A percentile compares a stretch with the other conserved stretches of the same genome.
Evolutionary conservation across 768 basidiomycete species (phyloP).

Genomic region (Hygrocybe coccinea): DNA sequence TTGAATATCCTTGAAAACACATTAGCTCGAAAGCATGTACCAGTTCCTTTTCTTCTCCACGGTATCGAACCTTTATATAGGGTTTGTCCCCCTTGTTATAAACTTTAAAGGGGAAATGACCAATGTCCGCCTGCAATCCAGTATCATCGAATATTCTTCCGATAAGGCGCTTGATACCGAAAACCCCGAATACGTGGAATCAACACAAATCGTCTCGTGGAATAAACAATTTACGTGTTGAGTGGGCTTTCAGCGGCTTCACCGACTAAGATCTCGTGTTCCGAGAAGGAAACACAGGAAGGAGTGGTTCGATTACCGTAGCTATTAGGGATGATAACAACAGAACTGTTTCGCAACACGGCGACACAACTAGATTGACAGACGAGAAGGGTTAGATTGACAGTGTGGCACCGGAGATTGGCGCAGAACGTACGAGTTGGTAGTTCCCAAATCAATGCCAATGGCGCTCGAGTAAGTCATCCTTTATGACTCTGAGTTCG

Average conservation of each 20-base stretch:
- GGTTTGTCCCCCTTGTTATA: slow-evolving; percentile 45
- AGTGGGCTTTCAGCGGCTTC: slow-evolving; percentile 72
- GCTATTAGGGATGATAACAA: slow-evolving; percentile 82
- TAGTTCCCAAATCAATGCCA: neutral
- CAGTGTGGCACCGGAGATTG: neutral
- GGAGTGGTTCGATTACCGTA: slow-evolving; percentile 90
- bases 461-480: too few species aligned
- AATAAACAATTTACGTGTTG: slow-evolving; percentile 50
- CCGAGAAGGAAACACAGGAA: slow-evolving; percentile 88
- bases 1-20: neutral
- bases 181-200: slow-evolving; percentile 46
- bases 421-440: too few species aligned
- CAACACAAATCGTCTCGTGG: neutral
- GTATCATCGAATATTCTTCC: slow-evolving; percentile 46
- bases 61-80: slow-evolving; percentile 48
- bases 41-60: slow-evolving; percentile 53
- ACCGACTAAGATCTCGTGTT: slow-evolving; percentile 70
- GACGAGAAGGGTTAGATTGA: neutral
- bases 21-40: slow-evolving; percentile 18
- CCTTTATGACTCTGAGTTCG: too few species aligned
- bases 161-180: slow-evolving; percentile 57
- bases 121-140: slow-evolving; percentile 45
- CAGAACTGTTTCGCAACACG: slow-evolving; percentile 48
- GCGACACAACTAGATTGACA: slow-evolving; percentile 14
- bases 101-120: slow-evolving; percentile 49